Percentiles rank a stretch among this genome's conserved stretches.
Evolutionary conservation across 148 eudicot genomes (phyloP).

Genomic region (Fagopyrum homotropicum): DNA sequence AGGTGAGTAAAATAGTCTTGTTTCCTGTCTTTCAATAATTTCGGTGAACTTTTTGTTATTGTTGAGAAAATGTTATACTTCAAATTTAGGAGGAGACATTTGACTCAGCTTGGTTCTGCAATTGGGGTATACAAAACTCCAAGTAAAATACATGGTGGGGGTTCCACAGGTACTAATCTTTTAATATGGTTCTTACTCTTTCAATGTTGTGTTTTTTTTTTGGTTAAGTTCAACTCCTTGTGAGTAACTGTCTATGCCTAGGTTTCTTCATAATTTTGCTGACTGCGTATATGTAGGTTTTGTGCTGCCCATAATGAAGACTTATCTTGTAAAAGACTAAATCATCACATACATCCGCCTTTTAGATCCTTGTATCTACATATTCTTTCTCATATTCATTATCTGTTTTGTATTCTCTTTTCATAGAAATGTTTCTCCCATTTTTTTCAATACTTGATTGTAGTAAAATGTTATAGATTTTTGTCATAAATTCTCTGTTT

Average conservation of each 20-base stretch:
- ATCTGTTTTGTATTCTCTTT: background rate
- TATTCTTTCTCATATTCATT: background rate
- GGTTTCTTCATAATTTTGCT: background rate
- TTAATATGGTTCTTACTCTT: background rate
- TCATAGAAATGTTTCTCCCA: background rate
- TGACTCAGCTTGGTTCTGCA: constrained; percentile 97
- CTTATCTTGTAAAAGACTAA: background rate
- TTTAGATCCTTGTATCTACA: background rate
- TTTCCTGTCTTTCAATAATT: background rate
- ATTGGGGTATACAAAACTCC: constrained; percentile 93
- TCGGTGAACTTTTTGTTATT: constrained; percentile 1
- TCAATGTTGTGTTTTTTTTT: background rate
- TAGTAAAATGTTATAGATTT: background rate
- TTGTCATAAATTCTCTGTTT: background rate
- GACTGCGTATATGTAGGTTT: background rate
- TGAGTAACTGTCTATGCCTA: background rate
- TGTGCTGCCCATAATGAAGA: background rate
- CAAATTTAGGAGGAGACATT: constrained; percentile 88
- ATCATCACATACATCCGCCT: background rate
- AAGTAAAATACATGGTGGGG: constrained; percentile 91
- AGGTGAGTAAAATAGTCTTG: constrained; percentile 31
- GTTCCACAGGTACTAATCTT: constrained; percentile 76
- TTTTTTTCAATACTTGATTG: background rate
- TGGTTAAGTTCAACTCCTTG: background rate
- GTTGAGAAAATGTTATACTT: constrained; percentile 19